phyloP scores from a whole-genome alignment of 768 basidiomycete genomes.

The Kondoa malvinella region DNA sequence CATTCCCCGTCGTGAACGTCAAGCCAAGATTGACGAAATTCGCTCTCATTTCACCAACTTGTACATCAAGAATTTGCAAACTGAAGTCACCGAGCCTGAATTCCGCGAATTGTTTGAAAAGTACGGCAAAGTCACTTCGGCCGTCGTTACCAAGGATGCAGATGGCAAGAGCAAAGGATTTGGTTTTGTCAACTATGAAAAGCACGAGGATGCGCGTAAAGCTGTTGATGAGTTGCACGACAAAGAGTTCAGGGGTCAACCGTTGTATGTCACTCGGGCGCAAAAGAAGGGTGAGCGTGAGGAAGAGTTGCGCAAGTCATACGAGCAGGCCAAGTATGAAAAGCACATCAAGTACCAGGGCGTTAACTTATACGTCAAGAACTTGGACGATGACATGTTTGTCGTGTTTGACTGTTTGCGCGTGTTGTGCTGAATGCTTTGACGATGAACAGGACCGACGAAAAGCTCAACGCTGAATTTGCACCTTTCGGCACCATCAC shows the following conservation, averaged over 20 bases:
- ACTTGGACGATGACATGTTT: slow-evolving; percentile 79
- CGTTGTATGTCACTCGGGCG: slow-evolving; percentile 85
- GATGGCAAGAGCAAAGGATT: slow-evolving; percentile 89
- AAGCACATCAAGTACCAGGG: slow-evolving; percentile 96
- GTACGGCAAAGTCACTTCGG: slow-evolving; percentile 75
- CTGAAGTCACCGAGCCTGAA: slow-evolving; percentile 65
- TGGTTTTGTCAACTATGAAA: slow-evolving; percentile 92
- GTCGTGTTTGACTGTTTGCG: background rate
- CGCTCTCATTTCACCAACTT: slow-evolving; percentile 94
- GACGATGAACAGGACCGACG: slow-evolving; percentile 48
- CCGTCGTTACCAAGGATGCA: slow-evolving; percentile 65
- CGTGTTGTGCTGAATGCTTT: too few species aligned
- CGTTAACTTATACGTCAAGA: slow-evolving; percentile 99
- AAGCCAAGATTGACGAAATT: slow-evolving; percentile 96
- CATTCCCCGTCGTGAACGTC: slow-evolving; percentile 94
- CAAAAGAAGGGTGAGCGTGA: slow-evolving; percentile 98
- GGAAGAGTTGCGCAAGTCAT: slow-evolving; percentile 79
- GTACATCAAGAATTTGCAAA: slow-evolving; percentile 91
- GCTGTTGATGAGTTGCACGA: slow-evolving; percentile 86
- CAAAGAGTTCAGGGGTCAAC: slow-evolving; percentile 61
- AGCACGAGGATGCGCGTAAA: slow-evolving; percentile 73
- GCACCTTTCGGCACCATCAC: slow-evolving; percentile 94
- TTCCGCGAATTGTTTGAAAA: slow-evolving; percentile 61
- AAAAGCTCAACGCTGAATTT: slow-evolving; percentile 88
- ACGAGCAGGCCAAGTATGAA: slow-evolving; percentile 93